These are phyloP conservation scores for Porcisia deanei DNA, from an alignment of 208 protist species.

Conservation along the genomic window DNA sequence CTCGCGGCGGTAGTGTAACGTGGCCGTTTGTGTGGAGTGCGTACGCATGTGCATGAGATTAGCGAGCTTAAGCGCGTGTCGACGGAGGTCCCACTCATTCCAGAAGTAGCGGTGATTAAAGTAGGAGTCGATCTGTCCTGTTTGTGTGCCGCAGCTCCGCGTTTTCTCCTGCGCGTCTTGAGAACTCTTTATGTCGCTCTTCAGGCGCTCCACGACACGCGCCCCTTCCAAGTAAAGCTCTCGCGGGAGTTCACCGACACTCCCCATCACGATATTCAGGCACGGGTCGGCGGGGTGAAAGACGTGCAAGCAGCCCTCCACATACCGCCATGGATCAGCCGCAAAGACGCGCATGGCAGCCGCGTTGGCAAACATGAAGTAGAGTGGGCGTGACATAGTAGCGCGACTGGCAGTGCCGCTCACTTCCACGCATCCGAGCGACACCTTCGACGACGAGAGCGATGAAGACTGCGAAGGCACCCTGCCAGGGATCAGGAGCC, in stretches of 20 bases:
- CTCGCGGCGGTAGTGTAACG: slow-evolving; percentile 84
- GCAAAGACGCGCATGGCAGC: slow-evolving; percentile 50
- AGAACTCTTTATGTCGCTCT: slow-evolving; percentile 4
- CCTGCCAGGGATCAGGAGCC: slow-evolving; percentile 48
- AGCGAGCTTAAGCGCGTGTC: slow-evolving; percentile 89
- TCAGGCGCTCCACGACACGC: slow-evolving; percentile 29
- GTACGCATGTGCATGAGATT: slow-evolving; percentile 91
- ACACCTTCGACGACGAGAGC: slow-evolving; percentile 4
- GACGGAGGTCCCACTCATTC: slow-evolving; percentile 94
- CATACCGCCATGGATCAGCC: slow-evolving; percentile 45
- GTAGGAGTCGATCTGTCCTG: slow-evolving; percentile 85
- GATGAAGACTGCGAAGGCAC: not conserved
- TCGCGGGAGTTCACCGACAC: slow-evolving; percentile 49
- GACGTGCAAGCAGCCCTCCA: slow-evolving; percentile 35
- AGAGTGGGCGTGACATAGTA: slow-evolving; percentile 39
- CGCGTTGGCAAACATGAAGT: slow-evolving; percentile 51
- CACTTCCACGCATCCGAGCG: slow-evolving; percentile 52
- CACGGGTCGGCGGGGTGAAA: slow-evolving; percentile 45
- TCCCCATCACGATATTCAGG: slow-evolving; percentile 60
- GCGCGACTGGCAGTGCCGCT: slow-evolving; percentile 32
- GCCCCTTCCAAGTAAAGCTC: slow-evolving; percentile 87
- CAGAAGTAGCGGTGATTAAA: slow-evolving; percentile 91
- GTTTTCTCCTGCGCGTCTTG: not conserved
- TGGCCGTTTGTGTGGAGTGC: slow-evolving; percentile 78
- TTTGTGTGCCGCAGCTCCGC: slow-evolving; percentile 73